Evolutionary conservation across 139 green algal genomes (phyloP), one percentile per base, ranked within the genome.

Genomic region (Mesotaenium endlicherianum): DNA sequence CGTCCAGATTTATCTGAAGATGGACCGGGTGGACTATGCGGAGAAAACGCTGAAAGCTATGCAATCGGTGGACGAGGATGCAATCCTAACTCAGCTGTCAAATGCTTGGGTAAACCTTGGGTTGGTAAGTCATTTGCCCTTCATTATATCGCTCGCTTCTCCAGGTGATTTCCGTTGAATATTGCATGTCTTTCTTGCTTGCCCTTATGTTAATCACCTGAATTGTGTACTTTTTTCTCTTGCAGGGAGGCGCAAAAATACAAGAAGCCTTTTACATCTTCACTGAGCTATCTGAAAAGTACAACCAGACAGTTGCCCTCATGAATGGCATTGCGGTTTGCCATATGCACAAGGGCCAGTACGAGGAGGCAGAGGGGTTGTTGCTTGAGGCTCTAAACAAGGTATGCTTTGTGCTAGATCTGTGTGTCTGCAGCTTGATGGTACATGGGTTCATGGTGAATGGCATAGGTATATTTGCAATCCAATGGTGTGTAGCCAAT

Each of bases 221-320:
- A n/a, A n/a, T n/a, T n/a, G n/a, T n/a, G n/a, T n/a, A n/a, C n/a
- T n/a, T n/a, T n/a, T n/a, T n/a, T n/a, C n/a, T n/a, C 43, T 5
- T 72, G 60, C 88, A 94, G 91, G 97, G 97, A 1, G 97, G 97
- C 0, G 58, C 84, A 44, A 98, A 98, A 89, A 91, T 98, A 42
- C 93, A 97, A 82, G 97, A 99, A 80, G 96, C 97, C 0, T 91
- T 86, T 5, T 97, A 98, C 89, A 96, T 98, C 34, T 99, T 94
- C 86, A 84, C 90, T 85, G 97, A 99, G 91, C 88, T 99, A 40
- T 95, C 93, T 0, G 96, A 99, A 75, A 97, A 97, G 92, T 97
- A 94, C 91, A 93, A 74, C 31, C 98, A 93, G 93, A 99, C 96
- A 71, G 92, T 96, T 53, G n/a, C 26, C 6, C 90, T 99, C 74